Percentiles rank a stretch among this genome's conserved stretches.
phyloP scores from a whole-genome alignment of 805 yeast species.

The Lachancea sp. region DNA sequence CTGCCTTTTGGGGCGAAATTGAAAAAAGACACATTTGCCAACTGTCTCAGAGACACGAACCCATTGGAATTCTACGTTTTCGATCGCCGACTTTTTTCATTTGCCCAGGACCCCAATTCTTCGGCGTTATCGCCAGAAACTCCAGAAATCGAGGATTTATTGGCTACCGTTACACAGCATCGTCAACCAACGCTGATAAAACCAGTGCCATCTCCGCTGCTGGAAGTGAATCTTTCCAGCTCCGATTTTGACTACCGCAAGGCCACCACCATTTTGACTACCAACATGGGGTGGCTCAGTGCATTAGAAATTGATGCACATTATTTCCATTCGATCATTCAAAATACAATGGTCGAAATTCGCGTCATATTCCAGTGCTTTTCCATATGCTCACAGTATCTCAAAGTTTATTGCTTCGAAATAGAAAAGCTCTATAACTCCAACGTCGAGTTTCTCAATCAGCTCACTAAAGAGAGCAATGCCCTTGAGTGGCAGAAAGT shows the following conservation, averaged over 20 bases:
- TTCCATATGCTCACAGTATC: conserved; percentile 43
- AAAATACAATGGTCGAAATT: conserved; percentile 32
- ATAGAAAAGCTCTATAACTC: conserved; percentile 41
- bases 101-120: conserved; percentile 19
- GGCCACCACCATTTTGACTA: conserved; percentile 35
- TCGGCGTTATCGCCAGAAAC: conserved; percentile 11
- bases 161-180: conserved; percentile 6
- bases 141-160: conserved; percentile 1
- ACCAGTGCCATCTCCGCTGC: conserved; percentile 35
- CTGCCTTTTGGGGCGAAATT: conserved; percentile 62
- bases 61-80: conserved; percentile 52
- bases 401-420: conserved; percentile 43
- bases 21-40: conserved; percentile 37
- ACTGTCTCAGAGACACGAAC: conserved; percentile 8
- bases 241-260: conserved; percentile 14
- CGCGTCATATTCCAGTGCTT: conserved; percentile 41
- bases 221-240: conserved; percentile 16
- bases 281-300: conserved; percentile 47
- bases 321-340: conserved; percentile 29
- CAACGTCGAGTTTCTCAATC: conserved; percentile 33
- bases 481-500: conserved; percentile 37
- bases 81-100: conserved; percentile 53
- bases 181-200: conserved; percentile 18
- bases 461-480: conserved; percentile 39
- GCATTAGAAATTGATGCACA: conserved; percentile 39